phyloP scores from a whole-genome alignment of 768 basidiomycete species.

The Panaeolus papilionaceus region DNA sequence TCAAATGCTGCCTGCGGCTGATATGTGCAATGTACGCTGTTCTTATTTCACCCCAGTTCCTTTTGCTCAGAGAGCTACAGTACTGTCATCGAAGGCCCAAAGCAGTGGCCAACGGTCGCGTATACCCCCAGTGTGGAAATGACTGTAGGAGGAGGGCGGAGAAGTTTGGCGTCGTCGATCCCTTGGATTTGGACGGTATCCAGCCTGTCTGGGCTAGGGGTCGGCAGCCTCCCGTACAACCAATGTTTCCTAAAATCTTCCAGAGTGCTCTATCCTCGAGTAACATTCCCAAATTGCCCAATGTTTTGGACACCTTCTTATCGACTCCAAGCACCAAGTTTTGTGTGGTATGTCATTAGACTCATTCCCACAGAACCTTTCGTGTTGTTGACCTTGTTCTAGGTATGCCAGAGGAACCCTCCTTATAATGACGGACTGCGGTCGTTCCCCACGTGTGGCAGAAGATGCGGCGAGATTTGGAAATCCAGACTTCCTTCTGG shows the following conservation, averaged over 20 bases:
- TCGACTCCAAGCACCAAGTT: not conserved
- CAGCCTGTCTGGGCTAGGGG: not conserved
- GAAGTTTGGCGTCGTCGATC: not conserved
- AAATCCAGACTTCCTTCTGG: not conserved
- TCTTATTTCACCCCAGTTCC: not conserved
- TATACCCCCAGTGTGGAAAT: slow-evolving; percentile 7
- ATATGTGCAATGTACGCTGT: not conserved
- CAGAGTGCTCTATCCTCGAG: not conserved
- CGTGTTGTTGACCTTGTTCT: not conserved
- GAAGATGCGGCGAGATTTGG: slow-evolving; percentile 1
- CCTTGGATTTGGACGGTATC: not conserved
- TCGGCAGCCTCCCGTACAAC: not conserved
- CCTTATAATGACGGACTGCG: slow-evolving; percentile 2
- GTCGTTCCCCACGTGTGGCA: slow-evolving; percentile 2
- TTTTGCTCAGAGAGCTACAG: not conserved
- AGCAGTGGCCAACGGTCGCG: slow-evolving; percentile 1
- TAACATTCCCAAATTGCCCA: not conserved
- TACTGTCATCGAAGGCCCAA: slow-evolving; percentile 1
- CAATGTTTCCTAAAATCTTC: not conserved
- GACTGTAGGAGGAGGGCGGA: slow-evolving; percentile 5
- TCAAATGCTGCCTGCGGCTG: not conserved
- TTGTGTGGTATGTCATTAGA: not conserved
- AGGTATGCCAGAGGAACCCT: slow-evolving; percentile 7
- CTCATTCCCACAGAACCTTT: not conserved
- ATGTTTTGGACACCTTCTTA: not conserved